Percentiles rank a stretch among this genome's conserved stretches.
phyloP scores from a whole-genome alignment of 805 yeast genomes.

The Yarrowia sp. region DNA sequence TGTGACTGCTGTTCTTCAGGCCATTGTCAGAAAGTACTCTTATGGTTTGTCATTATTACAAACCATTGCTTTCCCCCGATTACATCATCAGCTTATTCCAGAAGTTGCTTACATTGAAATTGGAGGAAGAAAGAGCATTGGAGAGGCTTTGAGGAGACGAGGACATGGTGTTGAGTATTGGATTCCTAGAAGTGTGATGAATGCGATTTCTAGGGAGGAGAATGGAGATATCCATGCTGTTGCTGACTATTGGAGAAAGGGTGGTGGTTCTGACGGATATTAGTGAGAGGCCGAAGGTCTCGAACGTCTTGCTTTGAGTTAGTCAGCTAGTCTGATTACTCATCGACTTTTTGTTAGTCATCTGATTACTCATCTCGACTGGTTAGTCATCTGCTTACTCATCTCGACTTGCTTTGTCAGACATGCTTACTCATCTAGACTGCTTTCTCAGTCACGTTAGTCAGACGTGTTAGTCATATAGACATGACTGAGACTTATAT shows the following conservation, averaged over 20 bases:
- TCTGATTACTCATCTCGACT: no score
- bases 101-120: slow-evolving; percentile 61
- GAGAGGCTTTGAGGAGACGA: slow-evolving; percentile 41
- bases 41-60: slow-evolving; percentile 59
- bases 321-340: no score
- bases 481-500: no score
- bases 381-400: no score
- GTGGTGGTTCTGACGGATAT: slow-evolving; percentile 70
- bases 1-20: slow-evolving; percentile 77
- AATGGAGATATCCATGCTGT: slow-evolving; percentile 63
- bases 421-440: no score
- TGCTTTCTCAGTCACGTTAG: no score
- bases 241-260: slow-evolving; percentile 85
- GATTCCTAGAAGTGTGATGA: slow-evolving; percentile 55
- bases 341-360: no score
- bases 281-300: no score
- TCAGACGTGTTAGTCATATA: no score
- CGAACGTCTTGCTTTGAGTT: no score
- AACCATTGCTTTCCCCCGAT: slow-evolving; percentile 72
- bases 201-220: slow-evolving; percentile 47
- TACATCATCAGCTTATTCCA: slow-evolving; percentile 89
- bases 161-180: slow-evolving; percentile 52
- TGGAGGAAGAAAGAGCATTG: slow-evolving; percentile 42
- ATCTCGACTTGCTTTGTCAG: no score
- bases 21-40: slow-evolving; percentile 64